Evolutionary conservation across 345 rosid genomes (phyloP), one percentile per base, ranked within the genome.

Genomic region (Clarkia xantiana): DNA sequence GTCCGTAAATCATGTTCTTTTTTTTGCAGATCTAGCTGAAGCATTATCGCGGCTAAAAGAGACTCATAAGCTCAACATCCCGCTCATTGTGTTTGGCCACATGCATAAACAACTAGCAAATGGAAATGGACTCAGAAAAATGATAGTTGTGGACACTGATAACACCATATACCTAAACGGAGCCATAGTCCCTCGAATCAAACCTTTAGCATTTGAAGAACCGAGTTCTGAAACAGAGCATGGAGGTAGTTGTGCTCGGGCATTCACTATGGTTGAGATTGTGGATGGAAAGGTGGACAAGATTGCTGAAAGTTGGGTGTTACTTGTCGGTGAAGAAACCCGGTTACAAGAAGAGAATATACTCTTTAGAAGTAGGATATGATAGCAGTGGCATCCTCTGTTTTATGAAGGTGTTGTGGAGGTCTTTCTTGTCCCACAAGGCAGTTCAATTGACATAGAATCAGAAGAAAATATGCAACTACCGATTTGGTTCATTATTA

Each of bases 1-100:
- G 46, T 47, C 14, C 47, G 16, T 19, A 5, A 49, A 23, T 18
- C 10, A 55, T 42, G 29, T 18, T 18, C 58, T 47, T 62, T 52
- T 42, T 56, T 58, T 14, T 68, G 53, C 87, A 84, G 89, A 84
- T 74, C 72, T 88, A 47, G 91, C 79, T 45, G 70, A 75, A 64
- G 97, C 90, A 42, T 54, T 89, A 57, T 67, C 72, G 43, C 73
- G 44, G 69, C 39, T 82, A 55, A 85, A 75, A 64, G 78, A 78
- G 62, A 71, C 69, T 38, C 61, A 66, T 1, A 62, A 64, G 2
- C 10, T 76, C 51, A 23, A 53, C 2, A 54, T 68, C 18, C 85
- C 79, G 22, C 65, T 89, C 53, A 81, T 82, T 6, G 79, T 85
- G 59, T 89, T 85, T 52, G 95, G 95, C 25, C 97, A 89, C 76